Evolutionary conservation across 202 grass and related monocot genomes (phyloP).

Genomic region (Hordeum pubiflorum): DNA sequence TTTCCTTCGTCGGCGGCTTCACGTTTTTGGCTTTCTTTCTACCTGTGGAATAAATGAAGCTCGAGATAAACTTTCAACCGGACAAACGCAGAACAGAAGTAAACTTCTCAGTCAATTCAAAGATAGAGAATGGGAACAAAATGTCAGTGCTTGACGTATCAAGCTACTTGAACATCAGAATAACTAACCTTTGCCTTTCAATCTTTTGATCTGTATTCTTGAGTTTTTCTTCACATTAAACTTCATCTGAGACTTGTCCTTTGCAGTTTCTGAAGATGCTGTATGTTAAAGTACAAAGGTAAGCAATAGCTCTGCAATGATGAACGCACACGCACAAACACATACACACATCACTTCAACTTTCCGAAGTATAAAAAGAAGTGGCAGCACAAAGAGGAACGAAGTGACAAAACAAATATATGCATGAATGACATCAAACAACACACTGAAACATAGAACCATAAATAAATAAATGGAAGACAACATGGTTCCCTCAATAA

Average conservation of each 20-base stretch:
- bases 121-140: not conserved
- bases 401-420: not conserved
- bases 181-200: constrained; percentile 54
- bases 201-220: constrained; percentile 61
- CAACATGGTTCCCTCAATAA: not conserved
- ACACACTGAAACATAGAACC: not conserved
- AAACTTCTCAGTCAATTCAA: not conserved
- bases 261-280: constrained; percentile 39
- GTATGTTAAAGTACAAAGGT: not conserved
- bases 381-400: not conserved
- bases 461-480: not conserved
- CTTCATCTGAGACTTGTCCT: constrained; percentile 39
- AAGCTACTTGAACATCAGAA: not conserved
- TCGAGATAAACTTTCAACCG: not conserved
- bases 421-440: not conserved
- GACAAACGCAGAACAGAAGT: not conserved
- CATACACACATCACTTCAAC: not conserved
- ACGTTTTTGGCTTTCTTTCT: constrained; percentile 48
- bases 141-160: not conserved
- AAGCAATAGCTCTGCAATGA: not conserved
- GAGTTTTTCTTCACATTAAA: constrained; percentile 58
- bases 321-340: too few species aligned
- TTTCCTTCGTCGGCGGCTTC: constrained; percentile 25
- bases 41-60: constrained; percentile 22
- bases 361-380: not conserved